A percentile compares a stretch with the other conserved stretches of the same genome.
Conservation (phyloP, 1,284 basidiomycete species). For the Cronartium quercuum region DNA sequence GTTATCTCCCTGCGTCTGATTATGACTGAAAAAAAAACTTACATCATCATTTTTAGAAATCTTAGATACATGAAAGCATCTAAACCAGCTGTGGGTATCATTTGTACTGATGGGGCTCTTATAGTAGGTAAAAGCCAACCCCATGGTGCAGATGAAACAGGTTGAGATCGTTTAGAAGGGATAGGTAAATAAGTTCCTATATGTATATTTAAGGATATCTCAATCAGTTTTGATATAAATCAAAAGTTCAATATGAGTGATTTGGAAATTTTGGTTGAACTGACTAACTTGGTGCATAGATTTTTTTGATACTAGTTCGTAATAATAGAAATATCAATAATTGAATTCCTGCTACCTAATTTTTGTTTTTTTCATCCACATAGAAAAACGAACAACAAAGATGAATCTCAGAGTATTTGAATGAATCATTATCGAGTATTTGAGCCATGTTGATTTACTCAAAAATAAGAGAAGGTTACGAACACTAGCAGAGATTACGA, state of each 20-base stretch:
- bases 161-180: constrained; percentile 46
- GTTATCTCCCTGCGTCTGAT: not conserved
- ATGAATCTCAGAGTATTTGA: not conserved
- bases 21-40: constrained; percentile 68
- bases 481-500: constrained; percentile 16
- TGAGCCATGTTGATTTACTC: not conserved
- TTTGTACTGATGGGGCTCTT: constrained; percentile 45
- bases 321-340: constrained; percentile 49
- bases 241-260: not conserved
- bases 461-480: not conserved
- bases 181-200: constrained; percentile 12
- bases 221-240: not conserved
- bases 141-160: constrained; percentile 49
- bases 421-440: not conserved
- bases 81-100: constrained; percentile 63
- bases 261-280: constrained; percentile 46
- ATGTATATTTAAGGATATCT: not conserved
- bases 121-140: constrained; percentile 50
- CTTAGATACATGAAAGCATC: constrained; percentile 92
- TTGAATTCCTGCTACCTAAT: constrained; percentile 46
- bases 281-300: constrained; percentile 50
- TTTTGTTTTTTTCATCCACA: not conserved
- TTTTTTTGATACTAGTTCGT: constrained; percentile 49
- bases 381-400: not conserved
- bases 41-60: constrained; percentile 60